A percentile compares a stretch with the other conserved stretches of the same genome.
These are phyloP conservation scores for Fraxinus greggii DNA, from an alignment of 305 asterid species.

Conservation along the genomic window DNA sequence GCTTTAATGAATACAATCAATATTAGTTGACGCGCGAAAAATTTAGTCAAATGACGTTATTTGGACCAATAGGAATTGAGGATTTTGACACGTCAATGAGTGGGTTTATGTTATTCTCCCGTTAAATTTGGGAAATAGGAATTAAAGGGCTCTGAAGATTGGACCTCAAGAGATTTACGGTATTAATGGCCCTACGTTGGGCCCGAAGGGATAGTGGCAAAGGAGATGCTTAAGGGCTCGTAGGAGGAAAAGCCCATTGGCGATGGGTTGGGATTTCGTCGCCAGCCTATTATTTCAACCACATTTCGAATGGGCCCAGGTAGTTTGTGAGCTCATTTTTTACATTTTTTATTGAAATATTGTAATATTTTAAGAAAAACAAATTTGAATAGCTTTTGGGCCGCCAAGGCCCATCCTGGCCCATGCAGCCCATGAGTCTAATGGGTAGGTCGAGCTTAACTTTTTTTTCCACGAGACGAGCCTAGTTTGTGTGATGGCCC, in stretches of 20 bases:
- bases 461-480: neutral
- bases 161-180: neutral
- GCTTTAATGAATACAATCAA: neutral
- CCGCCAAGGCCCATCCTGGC: neutral
- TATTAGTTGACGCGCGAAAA: neutral
- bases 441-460: neutral
- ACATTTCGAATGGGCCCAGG: neutral
- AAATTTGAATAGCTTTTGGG: neutral
- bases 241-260: neutral
- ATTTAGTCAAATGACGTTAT: neutral
- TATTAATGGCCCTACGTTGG: neutral
- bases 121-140: neutral
- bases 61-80: conserved; percentile 10
- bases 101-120: neutral
- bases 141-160: neutral
- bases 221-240: neutral
- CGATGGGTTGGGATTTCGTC: neutral
- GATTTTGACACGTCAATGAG: neutral
- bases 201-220: neutral
- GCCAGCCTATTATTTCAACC: neutral
- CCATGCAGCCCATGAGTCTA: neutral
- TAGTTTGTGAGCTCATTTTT: neutral
- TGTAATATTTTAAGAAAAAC: neutral
- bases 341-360: neutral
- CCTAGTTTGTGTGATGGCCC: neutral